phyloP scores from a whole-genome alignment of 176 grass and related monocot genomes.

The Paspalum notatum region DNA sequence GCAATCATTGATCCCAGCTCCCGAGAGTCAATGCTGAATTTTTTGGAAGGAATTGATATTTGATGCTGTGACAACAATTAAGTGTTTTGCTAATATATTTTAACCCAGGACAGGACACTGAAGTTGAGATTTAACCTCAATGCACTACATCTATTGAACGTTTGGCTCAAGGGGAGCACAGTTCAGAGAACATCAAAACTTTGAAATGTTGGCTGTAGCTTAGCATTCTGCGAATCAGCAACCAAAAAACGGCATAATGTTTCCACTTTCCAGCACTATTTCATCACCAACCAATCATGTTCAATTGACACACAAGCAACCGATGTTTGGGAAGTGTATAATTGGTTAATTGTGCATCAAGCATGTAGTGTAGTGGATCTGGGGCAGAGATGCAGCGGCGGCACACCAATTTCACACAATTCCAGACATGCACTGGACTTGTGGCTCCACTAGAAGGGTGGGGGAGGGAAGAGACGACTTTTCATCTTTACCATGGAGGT shows the following conservation, averaged over 20 bases:
- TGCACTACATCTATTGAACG: background rate
- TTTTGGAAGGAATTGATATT: background rate
- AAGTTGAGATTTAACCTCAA: background rate
- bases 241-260: background rate
- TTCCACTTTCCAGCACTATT: background rate
- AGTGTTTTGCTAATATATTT: background rate
- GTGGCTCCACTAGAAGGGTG: background rate
- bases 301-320: background rate
- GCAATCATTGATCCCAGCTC: background rate
- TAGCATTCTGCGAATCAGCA: background rate
- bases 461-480: background rate
- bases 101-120: background rate
- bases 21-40: background rate
- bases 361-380: background rate
- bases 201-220: background rate
- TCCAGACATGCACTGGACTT: background rate
- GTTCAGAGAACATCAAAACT: background rate
- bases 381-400: background rate
- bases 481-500: constrained; percentile 71
- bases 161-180: background rate
- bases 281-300: background rate
- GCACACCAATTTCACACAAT: background rate
- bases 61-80: background rate
- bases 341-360: background rate
- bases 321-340: background rate